Evolutionary conservation across 2,329 filamentous ascomycete genomes (phyloP).

Genomic region (Xylariaceae sp.): DNA sequence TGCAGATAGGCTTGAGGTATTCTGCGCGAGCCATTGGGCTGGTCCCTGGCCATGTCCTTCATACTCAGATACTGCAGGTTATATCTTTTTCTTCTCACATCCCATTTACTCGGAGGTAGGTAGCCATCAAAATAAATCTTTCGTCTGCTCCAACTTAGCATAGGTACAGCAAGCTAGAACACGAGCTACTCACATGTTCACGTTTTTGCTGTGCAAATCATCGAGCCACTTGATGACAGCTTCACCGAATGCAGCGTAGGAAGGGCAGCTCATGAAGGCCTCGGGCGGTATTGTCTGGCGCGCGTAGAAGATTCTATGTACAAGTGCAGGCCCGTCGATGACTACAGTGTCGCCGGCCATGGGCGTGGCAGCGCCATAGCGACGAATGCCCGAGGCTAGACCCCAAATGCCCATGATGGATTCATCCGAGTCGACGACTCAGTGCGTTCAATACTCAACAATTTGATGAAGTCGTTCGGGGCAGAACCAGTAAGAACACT

Average conservation of each 20-base stretch:
- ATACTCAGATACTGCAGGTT: constrained; percentile 55
- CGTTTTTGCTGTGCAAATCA: constrained; percentile 48
- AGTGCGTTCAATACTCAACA: too few relatives aligned
- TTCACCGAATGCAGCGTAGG: constrained; percentile 60
- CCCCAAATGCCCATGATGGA: constrained; percentile 56
- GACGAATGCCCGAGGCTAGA: constrained; percentile 49
- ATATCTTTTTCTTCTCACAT: constrained; percentile 58
- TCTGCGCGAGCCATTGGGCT: constrained; percentile 25
- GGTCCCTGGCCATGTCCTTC: constrained; percentile 41
- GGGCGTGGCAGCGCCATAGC: constrained; percentile 42
- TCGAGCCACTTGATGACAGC: constrained; percentile 61
- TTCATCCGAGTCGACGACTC: too few relatives aligned
- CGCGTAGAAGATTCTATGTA: constrained; percentile 65
- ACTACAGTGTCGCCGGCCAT: constrained; percentile 44
- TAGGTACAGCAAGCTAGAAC: constrained; percentile 2
- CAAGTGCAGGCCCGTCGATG: constrained; percentile 76
- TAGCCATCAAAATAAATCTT: constrained; percentile 84
- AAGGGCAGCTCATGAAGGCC: constrained; percentile 52
- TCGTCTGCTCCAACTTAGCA: constrained; percentile 40
- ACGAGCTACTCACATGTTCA: constrained; percentile 55
- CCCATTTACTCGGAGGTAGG: constrained; percentile 64
- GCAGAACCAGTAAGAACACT: too few relatives aligned
- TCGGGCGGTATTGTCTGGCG: constrained; percentile 34
- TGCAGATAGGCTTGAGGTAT: too few relatives aligned
- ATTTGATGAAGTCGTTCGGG: too few relatives aligned